phyloP scores from a whole-genome alignment of 2,329 filamentous ascomycete species.

The Trichoderma gracile region DNA sequence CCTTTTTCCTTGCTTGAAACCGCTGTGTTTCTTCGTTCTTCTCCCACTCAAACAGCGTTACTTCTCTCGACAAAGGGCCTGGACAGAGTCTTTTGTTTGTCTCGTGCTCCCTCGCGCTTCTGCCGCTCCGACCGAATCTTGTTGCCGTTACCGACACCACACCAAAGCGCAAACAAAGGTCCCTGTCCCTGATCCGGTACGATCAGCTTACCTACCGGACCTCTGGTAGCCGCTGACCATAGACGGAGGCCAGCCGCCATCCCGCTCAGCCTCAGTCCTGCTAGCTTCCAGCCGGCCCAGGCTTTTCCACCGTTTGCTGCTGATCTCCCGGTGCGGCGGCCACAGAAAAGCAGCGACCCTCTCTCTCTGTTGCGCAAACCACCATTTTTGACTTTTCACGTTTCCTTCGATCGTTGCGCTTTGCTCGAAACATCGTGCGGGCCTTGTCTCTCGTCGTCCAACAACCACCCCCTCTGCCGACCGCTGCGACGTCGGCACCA shows the following conservation, averaged over 20 bases:
- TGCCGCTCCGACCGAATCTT: background rate
- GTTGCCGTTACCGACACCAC: background rate
- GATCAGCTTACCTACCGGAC: slow-evolving; percentile 11
- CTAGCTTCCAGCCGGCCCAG: slow-evolving; percentile 16
- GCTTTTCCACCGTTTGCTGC: slow-evolving; percentile 20
- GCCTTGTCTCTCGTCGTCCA: background rate
- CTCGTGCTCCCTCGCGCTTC: background rate
- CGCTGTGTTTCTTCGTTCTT: background rate
- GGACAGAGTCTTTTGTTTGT: background rate
- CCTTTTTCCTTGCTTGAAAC: background rate
- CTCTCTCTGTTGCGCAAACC: background rate
- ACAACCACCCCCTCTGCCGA: background rate
- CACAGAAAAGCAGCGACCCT: background rate
- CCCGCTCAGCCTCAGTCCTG: slow-evolving; percentile 23
- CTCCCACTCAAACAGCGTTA: background rate
- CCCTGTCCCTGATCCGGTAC: background rate
- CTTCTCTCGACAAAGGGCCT: background rate
- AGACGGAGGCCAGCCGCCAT: slow-evolving; percentile 11
- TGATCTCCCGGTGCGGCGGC: slow-evolving; percentile 4
- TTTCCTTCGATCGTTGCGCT: too few species aligned
- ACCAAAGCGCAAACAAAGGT: background rate
- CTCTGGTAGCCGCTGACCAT: slow-evolving; percentile 4
- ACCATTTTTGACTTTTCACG: background rate
- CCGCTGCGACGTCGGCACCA: slow-evolving; percentile 31
- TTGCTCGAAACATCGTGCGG: too few species aligned